Conservation (phyloP, 2,329 filamentous ascomycete species). For the Trichoderma oligosporum region DNA sequence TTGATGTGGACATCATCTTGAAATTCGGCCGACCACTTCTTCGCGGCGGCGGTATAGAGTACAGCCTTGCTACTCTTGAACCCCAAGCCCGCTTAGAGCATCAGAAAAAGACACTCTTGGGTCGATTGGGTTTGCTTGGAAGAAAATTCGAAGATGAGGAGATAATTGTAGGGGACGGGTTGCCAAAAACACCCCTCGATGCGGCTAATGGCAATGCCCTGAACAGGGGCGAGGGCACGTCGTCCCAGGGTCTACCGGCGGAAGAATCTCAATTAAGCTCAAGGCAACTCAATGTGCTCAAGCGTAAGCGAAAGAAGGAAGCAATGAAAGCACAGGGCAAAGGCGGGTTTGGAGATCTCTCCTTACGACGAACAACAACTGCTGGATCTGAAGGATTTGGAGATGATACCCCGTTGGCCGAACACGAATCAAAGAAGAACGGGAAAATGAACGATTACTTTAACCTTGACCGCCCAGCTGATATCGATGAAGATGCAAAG, state of each 20-base stretch:
- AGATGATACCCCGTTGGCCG: conserved; percentile 55
- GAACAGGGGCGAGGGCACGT: conserved; percentile 36
- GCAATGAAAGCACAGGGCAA: conserved; percentile 85
- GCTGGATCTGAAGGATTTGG: conserved; percentile 58
- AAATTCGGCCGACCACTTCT: conserved; percentile 80
- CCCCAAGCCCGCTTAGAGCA: conserved; percentile 76
- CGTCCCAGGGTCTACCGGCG: conserved; percentile 39
- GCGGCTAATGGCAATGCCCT: conserved; percentile 33
- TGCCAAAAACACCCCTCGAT: conserved; percentile 46
- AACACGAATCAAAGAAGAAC: conserved; percentile 55
- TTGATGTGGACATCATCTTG: conserved; percentile 77
- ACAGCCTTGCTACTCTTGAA: conserved; percentile 74
- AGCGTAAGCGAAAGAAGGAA: conserved; percentile 88
- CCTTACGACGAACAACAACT: conserved; percentile 59
- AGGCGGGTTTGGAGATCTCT: conserved; percentile 83
- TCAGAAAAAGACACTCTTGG: conserved; percentile 82
- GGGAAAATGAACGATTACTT: conserved; percentile 79
- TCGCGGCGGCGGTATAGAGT: conserved; percentile 82
- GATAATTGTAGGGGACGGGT: conserved; percentile 53
- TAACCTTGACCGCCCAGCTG: conserved; percentile 72
- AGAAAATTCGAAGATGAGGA: conserved; percentile 83
- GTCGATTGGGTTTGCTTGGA: conserved; percentile 78
- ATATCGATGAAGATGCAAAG: conserved; percentile 84
- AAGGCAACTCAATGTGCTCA: conserved; percentile 88
- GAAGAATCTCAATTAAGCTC: conserved; percentile 79